Evolutionary conservation across 2,329 filamentous ascomycete species (phyloP).

Genomic region (Colletotrichum abscissum): DNA sequence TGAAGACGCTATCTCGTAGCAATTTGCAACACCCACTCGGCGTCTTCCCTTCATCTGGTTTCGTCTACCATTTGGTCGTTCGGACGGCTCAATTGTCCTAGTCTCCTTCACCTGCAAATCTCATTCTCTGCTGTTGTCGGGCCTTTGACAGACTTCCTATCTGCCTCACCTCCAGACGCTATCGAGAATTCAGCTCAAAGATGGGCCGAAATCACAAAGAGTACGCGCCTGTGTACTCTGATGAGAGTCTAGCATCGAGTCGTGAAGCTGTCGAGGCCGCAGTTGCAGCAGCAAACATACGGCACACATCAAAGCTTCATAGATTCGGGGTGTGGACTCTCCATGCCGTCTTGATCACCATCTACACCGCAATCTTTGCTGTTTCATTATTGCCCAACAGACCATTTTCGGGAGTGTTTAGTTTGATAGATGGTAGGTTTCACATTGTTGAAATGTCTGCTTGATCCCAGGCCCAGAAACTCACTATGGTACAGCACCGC

Average conservation of each 20-base stretch:
- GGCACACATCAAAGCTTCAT: not conserved
- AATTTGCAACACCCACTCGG: not conserved
- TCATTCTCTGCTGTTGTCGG: not conserved
- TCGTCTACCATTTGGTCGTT: not conserved
- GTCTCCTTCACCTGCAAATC: no score
- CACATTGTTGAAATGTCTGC: no score
- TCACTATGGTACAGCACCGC: constrained; percentile 16
- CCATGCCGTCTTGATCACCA: constrained; percentile 6
- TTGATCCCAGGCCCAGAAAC: no score
- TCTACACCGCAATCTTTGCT: constrained; percentile 18
- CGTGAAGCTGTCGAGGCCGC: constrained; percentile 17
- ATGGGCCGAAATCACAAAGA: constrained; percentile 8
- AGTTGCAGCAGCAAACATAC: not conserved
- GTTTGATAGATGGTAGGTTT: constrained; percentile 25
- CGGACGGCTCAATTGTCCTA: not conserved
- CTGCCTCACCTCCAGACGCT: not conserved
- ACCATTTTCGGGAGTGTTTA: not conserved
- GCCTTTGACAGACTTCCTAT: not conserved
- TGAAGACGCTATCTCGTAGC: no score
- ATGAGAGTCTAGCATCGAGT: constrained; percentile 14
- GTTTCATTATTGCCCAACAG: not conserved
- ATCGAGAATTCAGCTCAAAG: not conserved
- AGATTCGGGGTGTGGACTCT: constrained; percentile 16
- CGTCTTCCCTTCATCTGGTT: not conserved
- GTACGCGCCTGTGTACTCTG: constrained; percentile 12